Conservation (phyloP, 202 grass and related monocot genomes). For the Zoysia matrella region DNA sequence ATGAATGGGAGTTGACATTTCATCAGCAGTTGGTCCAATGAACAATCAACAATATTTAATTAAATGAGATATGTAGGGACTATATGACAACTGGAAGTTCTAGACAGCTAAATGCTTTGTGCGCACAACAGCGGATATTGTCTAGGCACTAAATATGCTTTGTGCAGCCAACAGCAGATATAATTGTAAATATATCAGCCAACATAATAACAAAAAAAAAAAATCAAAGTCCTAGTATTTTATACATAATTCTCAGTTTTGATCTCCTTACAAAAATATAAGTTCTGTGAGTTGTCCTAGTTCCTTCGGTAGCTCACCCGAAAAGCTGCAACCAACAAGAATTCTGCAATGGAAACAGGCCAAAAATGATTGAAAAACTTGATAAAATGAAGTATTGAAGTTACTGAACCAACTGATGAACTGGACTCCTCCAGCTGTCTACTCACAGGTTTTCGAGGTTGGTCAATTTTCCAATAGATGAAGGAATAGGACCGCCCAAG, state of each 20-base stretch:
- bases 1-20: background rate
- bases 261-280: slow-evolving; percentile 64
- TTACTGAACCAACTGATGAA: background rate
- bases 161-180: background rate
- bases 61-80: too few species aligned
- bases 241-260: background rate
- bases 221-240: background rate
- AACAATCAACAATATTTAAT: background rate
- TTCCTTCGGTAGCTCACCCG: slow-evolving; percentile 75
- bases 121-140: too few species aligned
- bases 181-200: background rate
- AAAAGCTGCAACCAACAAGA: slow-evolving; percentile 74
- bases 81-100: background rate
- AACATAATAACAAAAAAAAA: background rate
- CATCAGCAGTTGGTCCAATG: background rate
- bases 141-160: too few species aligned
- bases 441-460: slow-evolving; percentile 69
- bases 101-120: background rate
- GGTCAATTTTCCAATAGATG: slow-evolving; percentile 66
- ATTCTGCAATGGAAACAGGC: slow-evolving; percentile 54
- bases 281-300: slow-evolving; percentile 69
- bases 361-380: background rate
- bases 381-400: background rate
- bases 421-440: background rate
- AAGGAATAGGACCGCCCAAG: slow-evolving; percentile 59